These are phyloP conservation scores for Simmondsia chinensis DNA, from an alignment of 148 eudicot species.

Conservation along the genomic window DNA sequence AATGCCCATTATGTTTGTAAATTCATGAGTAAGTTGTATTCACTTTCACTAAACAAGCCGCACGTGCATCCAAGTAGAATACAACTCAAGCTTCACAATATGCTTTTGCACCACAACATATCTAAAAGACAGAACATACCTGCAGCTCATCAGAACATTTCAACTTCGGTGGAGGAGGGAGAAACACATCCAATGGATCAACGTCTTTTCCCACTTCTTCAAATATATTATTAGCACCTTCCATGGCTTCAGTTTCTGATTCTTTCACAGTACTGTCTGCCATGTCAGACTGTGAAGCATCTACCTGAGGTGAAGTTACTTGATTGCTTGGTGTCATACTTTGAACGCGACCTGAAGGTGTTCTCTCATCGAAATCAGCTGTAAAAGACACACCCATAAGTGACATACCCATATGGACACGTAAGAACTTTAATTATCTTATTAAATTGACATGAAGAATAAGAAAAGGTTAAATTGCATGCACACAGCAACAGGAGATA, in stretches of 20 bases:
- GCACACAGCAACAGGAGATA: no score
- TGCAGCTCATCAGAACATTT: constrained; percentile 75
- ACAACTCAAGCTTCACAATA: no score
- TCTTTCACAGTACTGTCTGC: constrained; percentile 20
- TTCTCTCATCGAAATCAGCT: constrained; percentile 33
- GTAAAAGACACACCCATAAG: neutral
- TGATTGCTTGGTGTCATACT: constrained; percentile 29
- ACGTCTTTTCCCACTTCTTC: constrained; percentile 30
- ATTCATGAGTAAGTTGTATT: no score
- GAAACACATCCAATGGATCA: constrained; percentile 58
- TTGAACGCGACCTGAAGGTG: constrained; percentile 18
- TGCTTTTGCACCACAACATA: no score
- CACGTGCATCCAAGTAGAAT: neutral
- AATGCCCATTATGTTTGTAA: no score
- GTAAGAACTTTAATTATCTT: no score
- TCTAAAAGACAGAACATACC: constrained; percentile 35
- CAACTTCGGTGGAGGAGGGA: constrained; percentile 53
- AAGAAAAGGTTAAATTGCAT: no score
- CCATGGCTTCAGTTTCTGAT: constrained; percentile 28
- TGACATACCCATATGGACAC: neutral
- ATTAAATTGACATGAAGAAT: no score
- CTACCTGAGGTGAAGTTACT: constrained; percentile 36
- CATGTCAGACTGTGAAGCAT: constrained; percentile 27
- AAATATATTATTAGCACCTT: constrained; percentile 21
- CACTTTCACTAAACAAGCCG: no score